A percentile compares a stretch with the other conserved stretches of the same genome.
Conservation (phyloP, 331 rosid genomes). For the Cydonia oblonga region DNA sequence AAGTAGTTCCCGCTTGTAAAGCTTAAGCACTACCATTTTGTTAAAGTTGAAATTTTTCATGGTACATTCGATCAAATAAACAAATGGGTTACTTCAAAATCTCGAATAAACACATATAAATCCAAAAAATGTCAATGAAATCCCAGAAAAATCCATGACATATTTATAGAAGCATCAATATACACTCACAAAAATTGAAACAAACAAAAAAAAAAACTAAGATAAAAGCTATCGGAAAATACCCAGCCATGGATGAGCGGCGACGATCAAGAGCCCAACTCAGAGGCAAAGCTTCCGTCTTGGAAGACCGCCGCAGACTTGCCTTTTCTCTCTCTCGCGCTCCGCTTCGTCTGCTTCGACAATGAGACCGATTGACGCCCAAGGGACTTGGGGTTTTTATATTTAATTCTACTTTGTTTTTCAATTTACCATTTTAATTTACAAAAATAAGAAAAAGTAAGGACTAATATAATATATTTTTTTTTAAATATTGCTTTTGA, state of each 20-base stretch:
- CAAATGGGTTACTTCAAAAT: not conserved
- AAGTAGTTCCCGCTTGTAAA: not conserved
- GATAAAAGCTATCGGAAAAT: not conserved
- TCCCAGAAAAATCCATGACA: not conserved
- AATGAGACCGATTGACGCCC: not conserved
- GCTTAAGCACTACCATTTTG: not conserved
- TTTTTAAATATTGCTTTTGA: not conserved
- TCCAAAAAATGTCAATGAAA: not conserved
- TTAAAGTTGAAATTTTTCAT: not conserved
- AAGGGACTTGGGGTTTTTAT: not conserved
- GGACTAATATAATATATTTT: not conserved
- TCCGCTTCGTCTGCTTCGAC: not conserved
- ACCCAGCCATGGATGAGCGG: constrained; percentile 53
- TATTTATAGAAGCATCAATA: not conserved
- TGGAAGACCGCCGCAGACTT: not conserved
- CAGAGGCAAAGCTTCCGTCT: not conserved
- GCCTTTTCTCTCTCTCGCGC: not conserved
- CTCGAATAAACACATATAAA: too few species aligned
- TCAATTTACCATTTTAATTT: not conserved
- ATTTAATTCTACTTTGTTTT: not conserved
- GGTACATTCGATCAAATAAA: not conserved
- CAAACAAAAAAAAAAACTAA: too few species aligned
- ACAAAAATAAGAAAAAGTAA: not conserved
- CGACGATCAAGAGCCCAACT: not conserved
- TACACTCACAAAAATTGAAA: not conserved